Evolutionary conservation across 805 yeast species (phyloP), one percentile per base, ranked within the genome.

Genomic region (Barnettozyma siamensis): DNA sequence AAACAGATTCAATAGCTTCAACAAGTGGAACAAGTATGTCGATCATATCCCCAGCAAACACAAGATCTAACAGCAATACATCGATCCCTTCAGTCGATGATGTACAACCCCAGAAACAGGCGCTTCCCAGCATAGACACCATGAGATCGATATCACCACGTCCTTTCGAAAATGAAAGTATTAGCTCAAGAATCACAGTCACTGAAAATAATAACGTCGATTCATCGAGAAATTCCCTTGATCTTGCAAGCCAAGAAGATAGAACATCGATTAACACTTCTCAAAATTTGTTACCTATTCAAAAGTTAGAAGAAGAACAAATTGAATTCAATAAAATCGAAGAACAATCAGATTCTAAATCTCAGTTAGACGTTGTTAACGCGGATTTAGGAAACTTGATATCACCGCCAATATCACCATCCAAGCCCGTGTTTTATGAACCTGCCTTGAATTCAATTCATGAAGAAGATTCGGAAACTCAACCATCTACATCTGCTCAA

Each of bases 391-490:
- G 37, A 23, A 7, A 20, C 29, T 11, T 28, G 33, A 24, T 43
- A 16, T 45, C 50, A 16, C 53, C 48, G 7, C 50, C 49, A 30
- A 15, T 38, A 3, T 44, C 48, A 9, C 48, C 51, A 17, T 33
- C 26, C 4, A 35, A 35, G 6, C 42, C 51, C 1, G 24, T 41
- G 2, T 29, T 35, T 10, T 46, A 34, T 37, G 20, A 15, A 23
- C 35, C 10, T 6, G 15, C n/a, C 12, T 19, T 21, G 27, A 39
- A 31, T 8, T 32, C 19, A 28, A 19, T n/a, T 28, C 20, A 20
- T 19, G 24, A 9, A 35, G 29, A 26, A 11, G 6, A n/a, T n/a
- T n/a, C 12, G 5, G 29, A 26, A 5, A 11, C n/a, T 8, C n/a
- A 26, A 11, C n/a, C n/a, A 5, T 13, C 29, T 26, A 26, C 29